Conservation (phyloP, 2,329 filamentous ascomycete species). For the Aureobasidium zeae region DNA sequence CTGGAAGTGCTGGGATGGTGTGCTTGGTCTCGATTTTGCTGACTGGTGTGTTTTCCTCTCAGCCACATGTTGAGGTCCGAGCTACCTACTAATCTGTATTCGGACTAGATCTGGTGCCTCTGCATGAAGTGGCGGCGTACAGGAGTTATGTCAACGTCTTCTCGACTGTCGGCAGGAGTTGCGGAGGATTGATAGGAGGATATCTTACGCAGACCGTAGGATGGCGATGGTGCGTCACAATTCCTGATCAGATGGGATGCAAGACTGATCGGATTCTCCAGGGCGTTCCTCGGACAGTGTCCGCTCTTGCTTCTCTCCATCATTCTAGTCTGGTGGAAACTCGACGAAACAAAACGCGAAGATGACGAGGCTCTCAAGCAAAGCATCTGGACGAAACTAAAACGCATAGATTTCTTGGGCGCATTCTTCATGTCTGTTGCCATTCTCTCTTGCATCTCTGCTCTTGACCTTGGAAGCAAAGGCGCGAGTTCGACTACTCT, state of each 20-base stretch:
- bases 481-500: conserved; percentile 32
- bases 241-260: too few species aligned
- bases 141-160: conserved; percentile 45
- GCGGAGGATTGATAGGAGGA: conserved; percentile 50
- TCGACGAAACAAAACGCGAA: conserved; percentile 20
- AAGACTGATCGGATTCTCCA: too few species aligned
- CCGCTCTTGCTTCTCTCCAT: conserved; percentile 47
- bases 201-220: conserved; percentile 53
- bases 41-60: conserved; percentile 20
- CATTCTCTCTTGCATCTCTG: conserved; percentile 38
- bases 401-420: conserved; percentile 52
- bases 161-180: conserved; percentile 40
- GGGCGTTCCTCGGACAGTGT: conserved; percentile 50
- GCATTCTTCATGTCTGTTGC: conserved; percentile 37
- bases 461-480: conserved; percentile 43
- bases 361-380: conserved; percentile 17
- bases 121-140: conserved; percentile 40
- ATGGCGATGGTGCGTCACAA: conserved; percentile 55
- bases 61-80: conserved; percentile 27
- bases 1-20: conserved; percentile 38
- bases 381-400: conserved; percentile 32
- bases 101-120: conserved; percentile 35
- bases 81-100: background rate
- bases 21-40: conserved; percentile 40
- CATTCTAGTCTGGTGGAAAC: conserved; percentile 33